Base-by-base conservation (phyloP, 306 rosid genomes). In the Dryas alaskensis region DNA sequence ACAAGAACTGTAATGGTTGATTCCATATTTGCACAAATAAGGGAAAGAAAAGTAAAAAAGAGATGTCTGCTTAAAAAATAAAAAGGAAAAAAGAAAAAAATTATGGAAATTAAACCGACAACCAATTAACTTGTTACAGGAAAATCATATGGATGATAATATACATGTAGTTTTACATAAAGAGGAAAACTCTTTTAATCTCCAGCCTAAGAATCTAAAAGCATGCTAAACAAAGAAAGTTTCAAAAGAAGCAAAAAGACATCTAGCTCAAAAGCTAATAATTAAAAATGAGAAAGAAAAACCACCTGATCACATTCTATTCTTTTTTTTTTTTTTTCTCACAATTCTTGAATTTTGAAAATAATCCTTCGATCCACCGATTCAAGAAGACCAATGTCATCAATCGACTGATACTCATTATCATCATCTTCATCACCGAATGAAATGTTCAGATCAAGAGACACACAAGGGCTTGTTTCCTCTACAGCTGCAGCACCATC, bases 391-490 rank as follows among this genome's bases (percentile, higher is more conserved):
- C 92, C 97, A 62, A 88, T 86, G 54, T 87, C 95, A 80, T 90
- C 97, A 50, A 84, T 85, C 0, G 79, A 87, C 14, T 52, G 68
- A 79, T 82, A 83, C 54, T 60, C 87, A 42, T 81, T 65, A 5
- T 67, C 55, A 60, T 27, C 80, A 45, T 65, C 62, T 42, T 54
- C 79, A 60, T 85, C 93, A 19, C 86, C 93, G 81, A 92, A 83
- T 54, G 93, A 86, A 75, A 95, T 78, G 78, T 95, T 95, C 96
- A 95, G 92, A 88, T 95, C 99, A 81, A 95, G 78, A 53, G 89
- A 76, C 78, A 86, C 79, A 75, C 78, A 78, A 86, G 84, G 85
- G 65, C 57, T 86, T 72, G 84, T 81, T 74, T 86, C 86, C 75
- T 68, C 88, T 65, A 71, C 44, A 11, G 73, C 37, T 31, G 37